phyloP scores from a whole-genome alignment of 495 filamentous ascomycete species.

The Oidiodendron maius region DNA sequence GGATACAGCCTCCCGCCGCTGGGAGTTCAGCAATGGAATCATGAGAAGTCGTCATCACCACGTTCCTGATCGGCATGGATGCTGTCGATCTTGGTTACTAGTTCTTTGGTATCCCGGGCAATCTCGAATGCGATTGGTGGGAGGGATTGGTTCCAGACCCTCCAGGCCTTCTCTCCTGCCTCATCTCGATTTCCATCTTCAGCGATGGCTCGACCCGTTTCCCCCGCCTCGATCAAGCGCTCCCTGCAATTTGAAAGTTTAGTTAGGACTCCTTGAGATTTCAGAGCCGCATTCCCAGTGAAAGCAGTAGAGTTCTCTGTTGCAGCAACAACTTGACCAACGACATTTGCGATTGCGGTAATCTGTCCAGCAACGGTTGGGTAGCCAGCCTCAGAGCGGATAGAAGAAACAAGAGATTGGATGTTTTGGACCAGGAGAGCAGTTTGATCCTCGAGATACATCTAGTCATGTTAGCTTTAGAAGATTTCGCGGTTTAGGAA shows the following conservation, averaged over 20 bases:
- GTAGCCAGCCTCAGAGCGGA: conserved; percentile 64
- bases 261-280: conserved; percentile 53
- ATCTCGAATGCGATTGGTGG: conserved; percentile 86
- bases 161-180: conserved; percentile 43
- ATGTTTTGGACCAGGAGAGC: conserved; percentile 75
- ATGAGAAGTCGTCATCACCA: conserved; percentile 22
- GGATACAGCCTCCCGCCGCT: no score
- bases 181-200: conserved; percentile 27
- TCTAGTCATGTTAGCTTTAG: conserved; percentile 32
- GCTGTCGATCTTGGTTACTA: conserved; percentile 36
- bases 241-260: conserved; percentile 58
- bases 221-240: conserved; percentile 61
- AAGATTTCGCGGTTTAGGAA: not conserved
- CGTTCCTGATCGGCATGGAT: conserved; percentile 17
- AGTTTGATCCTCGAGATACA: conserved; percentile 82
- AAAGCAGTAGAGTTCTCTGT: conserved; percentile 54
- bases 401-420: conserved; percentile 71
- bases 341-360: conserved; percentile 60
- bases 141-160: conserved; percentile 61
- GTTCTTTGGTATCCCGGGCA: conserved; percentile 74
- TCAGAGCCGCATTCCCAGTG: conserved; percentile 35
- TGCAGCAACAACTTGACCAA: conserved; percentile 60
- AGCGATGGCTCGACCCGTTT: conserved; percentile 51
- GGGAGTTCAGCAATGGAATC: not conserved
- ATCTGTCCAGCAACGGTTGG: conserved; percentile 65